These are phyloP conservation scores for Tulasnella sp. DNA, from an alignment of 768 basidiomycete genomes.

Conservation along the genomic window DNA sequence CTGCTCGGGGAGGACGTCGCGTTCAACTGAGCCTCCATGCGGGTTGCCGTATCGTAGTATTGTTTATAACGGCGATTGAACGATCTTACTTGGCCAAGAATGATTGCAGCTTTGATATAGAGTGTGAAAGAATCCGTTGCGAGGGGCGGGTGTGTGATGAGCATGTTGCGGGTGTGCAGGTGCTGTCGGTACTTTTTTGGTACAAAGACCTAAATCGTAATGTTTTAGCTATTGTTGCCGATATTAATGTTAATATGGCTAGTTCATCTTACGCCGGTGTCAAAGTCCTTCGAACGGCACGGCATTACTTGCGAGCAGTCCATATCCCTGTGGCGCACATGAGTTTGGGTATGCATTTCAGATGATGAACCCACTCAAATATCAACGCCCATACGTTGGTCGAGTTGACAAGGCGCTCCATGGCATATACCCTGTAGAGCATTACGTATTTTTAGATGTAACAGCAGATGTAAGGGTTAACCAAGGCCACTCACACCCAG, in stretches of 20 bases:
- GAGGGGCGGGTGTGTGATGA: slow-evolving; percentile 49
- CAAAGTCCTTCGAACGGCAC: not conserved
- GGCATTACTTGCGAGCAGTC: slow-evolving; percentile 1
- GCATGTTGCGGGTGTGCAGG: slow-evolving; percentile 50
- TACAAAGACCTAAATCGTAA: not conserved
- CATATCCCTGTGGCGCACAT: not conserved
- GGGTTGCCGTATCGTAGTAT: no score
- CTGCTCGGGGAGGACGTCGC: no score
- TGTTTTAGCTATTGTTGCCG: not conserved
- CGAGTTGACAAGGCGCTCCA: not conserved
- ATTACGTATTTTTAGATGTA: not conserved
- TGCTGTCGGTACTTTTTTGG: slow-evolving; percentile 36
- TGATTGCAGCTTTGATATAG: slow-evolving; percentile 56
- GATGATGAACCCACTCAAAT: not conserved
- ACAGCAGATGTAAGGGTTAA: not conserved
- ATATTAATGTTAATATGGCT: not conserved
- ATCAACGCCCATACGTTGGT: not conserved
- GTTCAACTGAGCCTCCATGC: no score
- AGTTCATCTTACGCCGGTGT: not conserved
- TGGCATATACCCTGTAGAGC: not conserved
- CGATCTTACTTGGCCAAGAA: slow-evolving; percentile 37
- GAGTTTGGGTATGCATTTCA: no score
- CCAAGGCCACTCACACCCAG: slow-evolving; percentile 1
- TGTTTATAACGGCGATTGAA: slow-evolving; percentile 9
- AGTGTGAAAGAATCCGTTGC: slow-evolving; percentile 62